These are phyloP conservation scores for Calocybe indica DNA, from an alignment of 768 basidiomycete genomes.

Conservation along the genomic window DNA sequence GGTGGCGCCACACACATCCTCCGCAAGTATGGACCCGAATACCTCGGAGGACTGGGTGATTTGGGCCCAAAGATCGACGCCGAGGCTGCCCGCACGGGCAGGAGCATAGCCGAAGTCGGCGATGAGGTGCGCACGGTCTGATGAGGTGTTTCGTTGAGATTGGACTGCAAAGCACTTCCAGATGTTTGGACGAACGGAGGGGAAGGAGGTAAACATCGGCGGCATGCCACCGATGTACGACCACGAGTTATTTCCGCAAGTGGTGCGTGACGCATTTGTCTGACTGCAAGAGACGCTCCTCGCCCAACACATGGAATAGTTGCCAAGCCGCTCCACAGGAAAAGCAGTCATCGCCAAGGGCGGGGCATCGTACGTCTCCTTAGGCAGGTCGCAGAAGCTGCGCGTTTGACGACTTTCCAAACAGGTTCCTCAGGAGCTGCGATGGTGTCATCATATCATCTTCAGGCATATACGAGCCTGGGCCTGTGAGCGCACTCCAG, in stretches of 20 bases:
- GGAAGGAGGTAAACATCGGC: constrained; percentile 10
- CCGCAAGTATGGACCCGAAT: constrained; percentile 12
- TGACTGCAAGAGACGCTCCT: neutral
- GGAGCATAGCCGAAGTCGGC: constrained; percentile 7
- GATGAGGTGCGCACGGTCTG: constrained; percentile 7
- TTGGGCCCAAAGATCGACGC: constrained; percentile 7
- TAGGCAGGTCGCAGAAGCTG: no score
- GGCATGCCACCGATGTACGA: constrained; percentile 12
- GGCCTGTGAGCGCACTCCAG: neutral
- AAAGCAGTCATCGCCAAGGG: no score
- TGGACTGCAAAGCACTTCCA: neutral
- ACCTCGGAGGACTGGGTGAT: constrained; percentile 14
- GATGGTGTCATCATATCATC: neutral
- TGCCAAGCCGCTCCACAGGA: no score
- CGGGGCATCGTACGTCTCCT: no score
- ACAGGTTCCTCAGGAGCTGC: neutral
- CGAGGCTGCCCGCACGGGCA: constrained; percentile 7
- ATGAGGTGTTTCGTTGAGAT: neutral
- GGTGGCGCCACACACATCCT: constrained; percentile 5
- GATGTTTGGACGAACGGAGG: constrained; percentile 12
- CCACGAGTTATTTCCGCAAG: neutral
- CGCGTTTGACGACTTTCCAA: no score
- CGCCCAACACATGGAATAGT: no score
- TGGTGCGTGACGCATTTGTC: neutral
- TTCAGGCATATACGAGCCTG: neutral